Base-by-base conservation (phyloP, 805 yeast genomes). In the Priceomyces medius region DNA sequence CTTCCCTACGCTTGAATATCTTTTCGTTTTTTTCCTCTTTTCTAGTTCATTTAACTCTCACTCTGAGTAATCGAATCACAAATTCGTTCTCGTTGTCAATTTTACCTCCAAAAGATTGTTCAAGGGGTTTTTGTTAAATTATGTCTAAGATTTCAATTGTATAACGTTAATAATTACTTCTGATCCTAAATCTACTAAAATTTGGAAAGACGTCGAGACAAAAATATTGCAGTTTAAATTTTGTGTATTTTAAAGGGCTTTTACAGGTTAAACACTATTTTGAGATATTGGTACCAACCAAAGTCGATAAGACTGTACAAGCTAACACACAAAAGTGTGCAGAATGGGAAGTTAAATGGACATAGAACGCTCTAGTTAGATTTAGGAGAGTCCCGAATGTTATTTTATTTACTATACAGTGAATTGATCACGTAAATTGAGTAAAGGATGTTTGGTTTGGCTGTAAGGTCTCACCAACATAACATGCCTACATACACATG, bases 201-300 rank as follows among this genome's bases (percentile, higher is more conserved):
- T 19, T 31, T 17, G 34, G n/a, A 31, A 31, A 19, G 34, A 31
- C 21, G 34, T 31, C 34, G 34, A 31, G 29, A n/a, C n/a, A 26
- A n/a, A n/a, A n/a, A 26, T 26, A 26, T 26, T 26, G 29, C 29
- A 26, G 7, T 12, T 26, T 26, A n/a, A 6, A n/a, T 26, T 26
- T 26, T 26, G 29, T 26, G 10, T 6, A n/a, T 26, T n/a, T 26
- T 26, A 26, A n/a, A n/a, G n/a, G n/a, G n/a, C n/a, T 26, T 26
- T 26, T 26, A 26, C 29, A 26, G 29, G n/a, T 26, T 26, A 26
- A n/a, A n/a, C n/a, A n/a, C n/a, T n/a, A n/a, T n/a, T n/a, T n/a
- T n/a, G n/a, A n/a, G n/a, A n/a, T n/a, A n/a, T n/a, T n/a, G n/a
- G n/a, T n/a, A n/a, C n/a, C n/a, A n/a, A n/a, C n/a, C n/a, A n/a